phyloP scores from a whole-genome alignment of 768 basidiomycete species.

The Ephemerocybe angulata region DNA sequence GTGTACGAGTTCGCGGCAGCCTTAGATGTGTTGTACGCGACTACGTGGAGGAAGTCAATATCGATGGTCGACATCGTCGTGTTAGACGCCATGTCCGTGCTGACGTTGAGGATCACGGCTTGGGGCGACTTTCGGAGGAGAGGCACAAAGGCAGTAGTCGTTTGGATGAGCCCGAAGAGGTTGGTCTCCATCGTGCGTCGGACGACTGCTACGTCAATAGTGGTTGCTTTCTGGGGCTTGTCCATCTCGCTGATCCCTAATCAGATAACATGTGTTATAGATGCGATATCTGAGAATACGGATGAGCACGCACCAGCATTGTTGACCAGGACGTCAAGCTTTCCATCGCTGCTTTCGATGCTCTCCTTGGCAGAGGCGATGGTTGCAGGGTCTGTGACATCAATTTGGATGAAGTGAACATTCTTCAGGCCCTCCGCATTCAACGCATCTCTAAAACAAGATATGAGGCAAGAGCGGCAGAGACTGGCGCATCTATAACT shows the following conservation, averaged over 20 bases:
- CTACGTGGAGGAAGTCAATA: slow-evolving; percentile 28
- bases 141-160: slow-evolving; percentile 38
- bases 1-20: slow-evolving; percentile 62
- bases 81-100: slow-evolving; percentile 45
- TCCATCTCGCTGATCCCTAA: slow-evolving; percentile 28
- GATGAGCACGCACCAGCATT: slow-evolving; percentile 35
- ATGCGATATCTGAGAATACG: slow-evolving; percentile 6
- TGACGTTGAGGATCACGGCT: slow-evolving; percentile 40
- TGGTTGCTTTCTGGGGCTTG: slow-evolving; percentile 31
- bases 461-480: not conserved
- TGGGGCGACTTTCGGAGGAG: slow-evolving; percentile 33
- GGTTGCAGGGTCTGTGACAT: slow-evolving; percentile 33
- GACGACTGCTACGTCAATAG: slow-evolving; percentile 29
- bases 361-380: slow-evolving; percentile 31
- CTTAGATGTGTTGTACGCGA: slow-evolving; percentile 64
- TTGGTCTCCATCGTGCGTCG: slow-evolving; percentile 40
- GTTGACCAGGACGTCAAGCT: slow-evolving; percentile 44
- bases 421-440: slow-evolving; percentile 27
- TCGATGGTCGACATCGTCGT: slow-evolving; percentile 31
- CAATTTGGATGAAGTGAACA: slow-evolving; percentile 36
- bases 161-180: slow-evolving; percentile 41
- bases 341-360: slow-evolving; percentile 38
- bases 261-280: not conserved
- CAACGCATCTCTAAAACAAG: slow-evolving; percentile 24
- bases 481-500: slow-evolving; percentile 8